Evolutionary conservation across 495 filamentous ascomycete genomes (phyloP), one percentile per base, ranked within the genome.

Genomic region (Penicillium macrosclerotiorum): DNA sequence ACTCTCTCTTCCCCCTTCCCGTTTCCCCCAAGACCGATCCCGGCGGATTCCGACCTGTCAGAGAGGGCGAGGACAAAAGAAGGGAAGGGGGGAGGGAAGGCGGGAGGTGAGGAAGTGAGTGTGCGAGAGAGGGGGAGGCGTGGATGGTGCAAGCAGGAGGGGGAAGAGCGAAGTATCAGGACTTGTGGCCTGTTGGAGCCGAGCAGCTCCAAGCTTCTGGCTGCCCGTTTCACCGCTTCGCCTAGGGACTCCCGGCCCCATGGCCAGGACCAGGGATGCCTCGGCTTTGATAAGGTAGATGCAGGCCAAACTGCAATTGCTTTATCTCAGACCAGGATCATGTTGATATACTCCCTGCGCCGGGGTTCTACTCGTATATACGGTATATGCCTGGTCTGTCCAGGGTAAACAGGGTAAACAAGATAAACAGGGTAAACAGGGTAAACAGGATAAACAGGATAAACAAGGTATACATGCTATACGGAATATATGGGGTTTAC

Each of bases 221-320:
- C n/a, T n/a, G n/a, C n/a, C n/a, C n/a, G n/a, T n/a, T n/a, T n/a
- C n/a, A n/a, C n/a, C n/a, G n/a, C n/a, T n/a, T n/a, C n/a, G n/a
- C n/a, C n/a, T n/a, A n/a, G n/a, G n/a, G n/a, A n/a, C n/a, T n/a
- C n/a, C n/a, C n/a, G n/a, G n/a, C n/a, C n/a, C n/a, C n/a, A n/a
- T n/a, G n/a, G n/a, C n/a, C 30, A 32, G 3, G 9, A 33, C 19
- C 39, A 29, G 29, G n/a, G 16, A 0, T 34, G 14, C 12, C 14
- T 19, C 4, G 35, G 20, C 17, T 19, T 33, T 30, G 55, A 59
- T 59, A 55, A 53, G 49, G 53, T 36, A 42, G 13, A 47, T 50
- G 52, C 56, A 45, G 54, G 45, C 41, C 27, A 45, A 29, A 57
- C 57, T 31, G 39, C 39, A 57, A 54, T 45, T 60, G 50, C 57